Conservation (phyloP, 176 grass and related monocot species). For the Rhynchospora pubera region DNA sequence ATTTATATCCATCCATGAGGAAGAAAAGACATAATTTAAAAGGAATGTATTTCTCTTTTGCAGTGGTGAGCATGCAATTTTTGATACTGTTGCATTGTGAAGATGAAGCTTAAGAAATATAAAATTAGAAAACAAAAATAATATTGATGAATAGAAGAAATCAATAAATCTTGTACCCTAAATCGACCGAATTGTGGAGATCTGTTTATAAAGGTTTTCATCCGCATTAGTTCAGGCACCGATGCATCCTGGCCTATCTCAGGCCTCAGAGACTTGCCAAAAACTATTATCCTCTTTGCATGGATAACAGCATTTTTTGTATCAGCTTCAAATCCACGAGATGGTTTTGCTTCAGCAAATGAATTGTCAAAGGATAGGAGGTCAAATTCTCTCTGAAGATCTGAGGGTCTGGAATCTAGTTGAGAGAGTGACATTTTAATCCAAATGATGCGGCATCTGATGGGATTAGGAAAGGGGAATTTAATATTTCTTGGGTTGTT, state of each 20-base stretch:
- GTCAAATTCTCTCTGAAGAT: conserved; percentile 52
- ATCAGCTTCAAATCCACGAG: background rate
- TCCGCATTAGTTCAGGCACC: conserved; percentile 50
- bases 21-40: no score
- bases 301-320: conserved; percentile 55
- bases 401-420: conserved; percentile 32
- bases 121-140: background rate
- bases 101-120: conserved; percentile 14
- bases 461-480: conserved; percentile 71
- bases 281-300: conserved; percentile 85
- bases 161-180: conserved; percentile 46
- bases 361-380: conserved; percentile 70
- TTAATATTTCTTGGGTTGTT: conserved; percentile 68
- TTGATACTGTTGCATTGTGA: background rate
- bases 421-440: conserved; percentile 61
- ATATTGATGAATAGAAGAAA: background rate
- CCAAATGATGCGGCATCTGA: conserved; percentile 81
- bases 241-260: conserved; percentile 55
- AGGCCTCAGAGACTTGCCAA: conserved; percentile 57
- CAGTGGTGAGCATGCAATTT: background rate
- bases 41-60: background rate
- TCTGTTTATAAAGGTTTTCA: conserved; percentile 67
- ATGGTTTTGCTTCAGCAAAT: conserved; percentile 35
- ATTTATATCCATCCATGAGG: no score
- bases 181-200: conserved; percentile 66